Conservation (phyloP, 192 early-diverging fungal species). For the Phycomyces blakesleeanus region DNA sequence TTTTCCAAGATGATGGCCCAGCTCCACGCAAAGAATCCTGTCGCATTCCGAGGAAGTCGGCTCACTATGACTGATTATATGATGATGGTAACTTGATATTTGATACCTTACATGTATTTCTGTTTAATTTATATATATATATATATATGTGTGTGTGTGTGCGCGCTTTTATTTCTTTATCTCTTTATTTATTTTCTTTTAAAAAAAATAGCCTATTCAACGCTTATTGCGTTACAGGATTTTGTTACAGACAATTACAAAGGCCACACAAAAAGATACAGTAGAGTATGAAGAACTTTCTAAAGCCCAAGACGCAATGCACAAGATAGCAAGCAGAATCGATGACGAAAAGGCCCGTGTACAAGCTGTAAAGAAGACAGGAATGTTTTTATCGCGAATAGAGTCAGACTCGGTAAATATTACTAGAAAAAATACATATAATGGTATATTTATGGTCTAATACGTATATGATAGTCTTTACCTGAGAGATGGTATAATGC, state of each 20-base stretch:
- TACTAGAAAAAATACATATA: conserved; percentile 2
- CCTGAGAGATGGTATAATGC: conserved; percentile 35
- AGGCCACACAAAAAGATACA: conserved; percentile 41
- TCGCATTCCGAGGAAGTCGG: conserved; percentile 12
- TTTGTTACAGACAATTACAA: conserved; percentile 58
- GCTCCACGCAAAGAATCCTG: conserved; percentile 5
- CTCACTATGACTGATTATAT: conserved; percentile 32
- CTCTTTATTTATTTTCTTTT: neutral
- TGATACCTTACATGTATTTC: neutral
- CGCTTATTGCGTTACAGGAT: conserved; percentile 90
- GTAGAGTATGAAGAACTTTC: conserved; percentile 33
- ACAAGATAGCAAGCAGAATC: conserved; percentile 33
- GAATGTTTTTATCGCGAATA: conserved; percentile 33
- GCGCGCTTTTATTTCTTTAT: too few relatives aligned
- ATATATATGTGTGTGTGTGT: too few relatives aligned
- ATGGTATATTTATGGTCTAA: too few relatives aligned
- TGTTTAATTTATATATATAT: too few relatives aligned
- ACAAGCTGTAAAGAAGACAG: conserved; percentile 28
- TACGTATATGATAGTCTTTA: conserved; percentile 12
- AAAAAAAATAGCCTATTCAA: conserved; percentile 68
- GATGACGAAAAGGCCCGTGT: conserved; percentile 31
- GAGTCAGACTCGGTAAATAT: conserved; percentile 30
- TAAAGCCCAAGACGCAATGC: conserved; percentile 36
- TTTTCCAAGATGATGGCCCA: conserved; percentile 18
- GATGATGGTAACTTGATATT: conserved; percentile 22